phyloP scores from a whole-genome alignment of 1,139 yeast genomes.

The Geotrichum candidum region DNA sequence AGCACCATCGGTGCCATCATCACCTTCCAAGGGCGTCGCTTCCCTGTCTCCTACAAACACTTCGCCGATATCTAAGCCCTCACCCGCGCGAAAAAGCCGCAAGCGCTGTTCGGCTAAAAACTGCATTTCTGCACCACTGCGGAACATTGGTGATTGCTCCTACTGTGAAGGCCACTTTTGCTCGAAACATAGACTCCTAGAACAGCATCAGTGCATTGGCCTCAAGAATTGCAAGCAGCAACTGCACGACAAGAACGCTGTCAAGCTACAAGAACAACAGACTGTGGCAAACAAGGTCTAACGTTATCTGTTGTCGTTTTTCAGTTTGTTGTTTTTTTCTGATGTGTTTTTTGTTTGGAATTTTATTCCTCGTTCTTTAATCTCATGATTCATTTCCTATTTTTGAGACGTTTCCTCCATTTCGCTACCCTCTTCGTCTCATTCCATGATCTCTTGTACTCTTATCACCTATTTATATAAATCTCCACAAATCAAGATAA shows the following conservation, averaged over 20 bases:
- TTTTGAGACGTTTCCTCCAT: not conserved
- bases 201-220: conserved; percentile 76
- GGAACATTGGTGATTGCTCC: conserved; percentile 84
- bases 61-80: conserved; percentile 15
- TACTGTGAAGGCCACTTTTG: conserved; percentile 85
- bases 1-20: conserved; percentile 9
- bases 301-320: not conserved
- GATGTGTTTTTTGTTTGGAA: not conserved
- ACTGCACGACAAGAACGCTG: conserved; percentile 53
- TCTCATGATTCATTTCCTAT: not conserved
- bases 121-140: conserved; percentile 63
- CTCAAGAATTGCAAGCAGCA: conserved; percentile 74
- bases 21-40: not conserved
- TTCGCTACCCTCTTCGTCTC: not conserved
- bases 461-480: not conserved
- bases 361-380: not conserved
- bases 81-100: conserved; percentile 44
- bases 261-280: conserved; percentile 41
- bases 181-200: conserved; percentile 79
- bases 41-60: conserved; percentile 18
- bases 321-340: not conserved
- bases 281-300: conserved; percentile 42
- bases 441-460: not conserved
- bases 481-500: not conserved
- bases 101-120: conserved; percentile 55